Conservation (phyloP, 306 rosid genomes). For the Erythrophleum fordii region DNA sequence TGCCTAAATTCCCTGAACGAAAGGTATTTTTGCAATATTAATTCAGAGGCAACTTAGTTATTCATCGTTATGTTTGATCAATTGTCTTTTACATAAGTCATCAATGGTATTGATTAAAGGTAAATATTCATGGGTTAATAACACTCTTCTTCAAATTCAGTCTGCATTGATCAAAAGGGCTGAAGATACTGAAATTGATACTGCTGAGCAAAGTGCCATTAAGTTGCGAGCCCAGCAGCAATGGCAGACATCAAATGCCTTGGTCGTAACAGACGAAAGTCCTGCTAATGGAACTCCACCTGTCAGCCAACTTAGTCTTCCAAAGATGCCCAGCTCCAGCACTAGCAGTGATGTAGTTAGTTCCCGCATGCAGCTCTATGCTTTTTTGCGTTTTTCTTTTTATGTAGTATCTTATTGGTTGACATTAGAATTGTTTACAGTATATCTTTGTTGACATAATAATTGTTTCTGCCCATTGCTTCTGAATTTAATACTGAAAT, state of each 20-base stretch:
- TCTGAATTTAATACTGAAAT: conserved; percentile 22
- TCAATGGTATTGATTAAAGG: not conserved
- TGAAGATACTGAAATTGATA: conserved; percentile 70
- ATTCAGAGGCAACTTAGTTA: not conserved
- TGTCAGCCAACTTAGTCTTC: conserved; percentile 58
- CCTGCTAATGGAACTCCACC: conserved; percentile 64
- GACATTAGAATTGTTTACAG: not conserved
- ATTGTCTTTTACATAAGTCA: not conserved
- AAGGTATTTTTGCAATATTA: conserved; percentile 55
- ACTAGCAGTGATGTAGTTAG: conserved; percentile 51
- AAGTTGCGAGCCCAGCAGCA: conserved; percentile 71
- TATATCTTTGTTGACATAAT: not conserved
- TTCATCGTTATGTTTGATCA: not conserved
- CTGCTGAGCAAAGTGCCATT: conserved; percentile 79
- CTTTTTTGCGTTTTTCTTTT: not conserved
- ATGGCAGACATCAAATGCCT: conserved; percentile 59
- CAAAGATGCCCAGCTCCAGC: conserved; percentile 57
- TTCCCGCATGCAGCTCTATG: not conserved
- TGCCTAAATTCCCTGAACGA: conserved; percentile 88
- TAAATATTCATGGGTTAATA: conserved; percentile 1
- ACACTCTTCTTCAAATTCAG: conserved; percentile 36
- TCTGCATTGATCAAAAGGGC: conserved; percentile 75
- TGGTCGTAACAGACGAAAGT: conserved; percentile 65
- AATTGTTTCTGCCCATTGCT: not conserved
- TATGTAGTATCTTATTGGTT: not conserved